Percentiles rank a stretch among this genome's conserved stretches.
Conservation (phyloP, 148 eudicot species). For the Cornus controversa region DNA sequence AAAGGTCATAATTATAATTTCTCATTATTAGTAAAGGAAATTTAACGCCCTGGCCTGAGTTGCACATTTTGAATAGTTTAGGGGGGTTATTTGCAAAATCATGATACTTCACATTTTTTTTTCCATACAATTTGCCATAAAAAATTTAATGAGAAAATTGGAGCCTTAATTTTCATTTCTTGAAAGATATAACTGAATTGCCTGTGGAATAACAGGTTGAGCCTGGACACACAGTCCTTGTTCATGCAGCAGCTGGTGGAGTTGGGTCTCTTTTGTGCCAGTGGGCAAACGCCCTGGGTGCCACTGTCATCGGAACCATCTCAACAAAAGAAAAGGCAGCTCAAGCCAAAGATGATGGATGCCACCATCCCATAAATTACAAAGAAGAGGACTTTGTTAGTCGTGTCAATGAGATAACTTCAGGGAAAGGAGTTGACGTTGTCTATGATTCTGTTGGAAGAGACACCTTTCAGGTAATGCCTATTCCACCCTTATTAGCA, state of each 20-base stretch:
- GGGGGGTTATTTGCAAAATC: too few species aligned
- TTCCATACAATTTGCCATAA: too few species aligned
- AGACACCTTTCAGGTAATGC: constrained; percentile 74
- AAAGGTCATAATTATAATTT: too few species aligned
- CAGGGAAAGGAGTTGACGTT: constrained; percentile 81
- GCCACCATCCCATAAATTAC: constrained; percentile 69
- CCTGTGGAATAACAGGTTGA: constrained; percentile 56
- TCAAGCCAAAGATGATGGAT: constrained; percentile 89
- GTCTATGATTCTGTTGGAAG: constrained; percentile 91
- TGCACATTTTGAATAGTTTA: too few species aligned
- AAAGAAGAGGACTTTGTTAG: constrained; percentile 76
- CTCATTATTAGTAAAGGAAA: too few species aligned
- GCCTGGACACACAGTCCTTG: constrained; percentile 70
- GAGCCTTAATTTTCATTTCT: neutral
- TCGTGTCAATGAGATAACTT: constrained; percentile 73
- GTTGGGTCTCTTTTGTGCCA: constrained; percentile 81
- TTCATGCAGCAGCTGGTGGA: constrained; percentile 92
- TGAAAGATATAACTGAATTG: constrained; percentile 7
- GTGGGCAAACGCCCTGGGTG: constrained; percentile 87
- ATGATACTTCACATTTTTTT: too few species aligned
- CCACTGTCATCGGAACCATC: constrained; percentile 84
- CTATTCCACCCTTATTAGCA: neutral
- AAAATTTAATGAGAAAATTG: neutral
- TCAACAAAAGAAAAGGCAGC: constrained; percentile 72
- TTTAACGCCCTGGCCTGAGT: too few species aligned